A percentile compares a stretch with the other conserved stretches of the same genome.
Evolutionary conservation across 148 eudicot genomes (phyloP).

Genomic region (Amaranthus palmeri): DNA sequence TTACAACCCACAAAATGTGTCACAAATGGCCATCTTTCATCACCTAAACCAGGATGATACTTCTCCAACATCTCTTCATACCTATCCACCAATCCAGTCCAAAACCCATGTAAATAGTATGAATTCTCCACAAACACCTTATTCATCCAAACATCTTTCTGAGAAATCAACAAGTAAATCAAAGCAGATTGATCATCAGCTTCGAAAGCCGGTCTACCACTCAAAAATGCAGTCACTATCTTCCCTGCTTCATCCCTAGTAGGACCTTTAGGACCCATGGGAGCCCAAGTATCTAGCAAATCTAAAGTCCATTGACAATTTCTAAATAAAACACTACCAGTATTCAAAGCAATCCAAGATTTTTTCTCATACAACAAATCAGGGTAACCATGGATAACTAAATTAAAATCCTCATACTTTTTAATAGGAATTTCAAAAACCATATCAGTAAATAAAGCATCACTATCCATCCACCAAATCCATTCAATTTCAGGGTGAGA

Average conservation of each 20-base stretch:
- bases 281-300: constrained; percentile 85
- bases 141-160: constrained; percentile 60
- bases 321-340: constrained; percentile 75
- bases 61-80: constrained; percentile 78
- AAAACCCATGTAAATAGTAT: constrained; percentile 76
- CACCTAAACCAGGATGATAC: constrained; percentile 77
- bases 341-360: constrained; percentile 84
- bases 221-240: constrained; percentile 54
- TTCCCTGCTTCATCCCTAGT: constrained; percentile 68
- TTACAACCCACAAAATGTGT: constrained; percentile 93
- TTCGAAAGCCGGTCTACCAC: constrained; percentile 73
- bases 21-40: constrained; percentile 90
- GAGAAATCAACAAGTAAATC: constrained; percentile 56
- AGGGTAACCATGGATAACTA: constrained; percentile 77
- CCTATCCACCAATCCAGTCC: constrained; percentile 80
- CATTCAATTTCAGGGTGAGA: constrained; percentile 85
- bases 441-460: constrained; percentile 90
- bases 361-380: constrained; percentile 70
- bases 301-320: constrained; percentile 88
- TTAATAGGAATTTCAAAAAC: constrained; percentile 56
- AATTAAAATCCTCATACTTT: constrained; percentile 44
- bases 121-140: constrained; percentile 83
- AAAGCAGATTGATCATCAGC: constrained; percentile 88
- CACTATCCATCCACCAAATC: constrained; percentile 94
- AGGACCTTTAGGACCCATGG: constrained; percentile 83